A percentile compares a stretch with the other conserved stretches of the same genome.
Conservation (phyloP, 2,329 filamentous ascomycete species). For the Dichotomopilus funicola region DNA sequence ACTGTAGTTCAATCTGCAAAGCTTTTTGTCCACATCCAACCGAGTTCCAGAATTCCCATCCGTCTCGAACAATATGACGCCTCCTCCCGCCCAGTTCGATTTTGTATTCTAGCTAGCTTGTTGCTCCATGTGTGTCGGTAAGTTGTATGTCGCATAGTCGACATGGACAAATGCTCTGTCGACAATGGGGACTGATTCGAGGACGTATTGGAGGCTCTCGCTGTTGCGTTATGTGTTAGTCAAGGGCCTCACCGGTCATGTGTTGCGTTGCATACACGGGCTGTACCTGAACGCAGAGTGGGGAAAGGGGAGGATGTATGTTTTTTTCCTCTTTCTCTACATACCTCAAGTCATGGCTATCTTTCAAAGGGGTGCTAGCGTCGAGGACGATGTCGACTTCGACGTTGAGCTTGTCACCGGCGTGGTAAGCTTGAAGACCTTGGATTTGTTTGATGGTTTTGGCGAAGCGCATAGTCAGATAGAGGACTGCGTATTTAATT, state of each 20-base stretch:
- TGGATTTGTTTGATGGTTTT: conserved; percentile 82
- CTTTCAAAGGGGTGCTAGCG: conserved; percentile 65
- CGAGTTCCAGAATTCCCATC: too few species aligned
- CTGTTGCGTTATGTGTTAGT: conserved; percentile 25
- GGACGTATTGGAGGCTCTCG: conserved; percentile 73
- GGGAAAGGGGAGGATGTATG: too few species aligned
- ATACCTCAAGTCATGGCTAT: conserved; percentile 68
- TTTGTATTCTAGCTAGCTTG: conserved; percentile 21
- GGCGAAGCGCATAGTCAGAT: conserved; percentile 90
- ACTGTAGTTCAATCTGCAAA: too few species aligned
- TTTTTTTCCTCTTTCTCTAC: background rate
- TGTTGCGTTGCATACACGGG: background rate
- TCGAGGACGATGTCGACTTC: conserved; percentile 78
- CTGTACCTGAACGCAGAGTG: too few species aligned
- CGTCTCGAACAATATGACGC: too few species aligned
- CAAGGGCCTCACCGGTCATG: background rate
- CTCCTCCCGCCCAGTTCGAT: too few species aligned
- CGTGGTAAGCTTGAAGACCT: conserved; percentile 77
- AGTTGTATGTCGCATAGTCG: conserved; percentile 56
- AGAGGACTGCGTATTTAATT: conserved; percentile 49
- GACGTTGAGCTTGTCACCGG: conserved; percentile 78
- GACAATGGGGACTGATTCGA: conserved; percentile 77
- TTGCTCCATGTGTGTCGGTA: conserved; percentile 52
- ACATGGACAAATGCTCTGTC: conserved; percentile 65
- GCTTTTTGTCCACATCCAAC: too few species aligned